Conservation (phyloP, 495 filamentous ascomycete species). For the Podospora sp. region DNA sequence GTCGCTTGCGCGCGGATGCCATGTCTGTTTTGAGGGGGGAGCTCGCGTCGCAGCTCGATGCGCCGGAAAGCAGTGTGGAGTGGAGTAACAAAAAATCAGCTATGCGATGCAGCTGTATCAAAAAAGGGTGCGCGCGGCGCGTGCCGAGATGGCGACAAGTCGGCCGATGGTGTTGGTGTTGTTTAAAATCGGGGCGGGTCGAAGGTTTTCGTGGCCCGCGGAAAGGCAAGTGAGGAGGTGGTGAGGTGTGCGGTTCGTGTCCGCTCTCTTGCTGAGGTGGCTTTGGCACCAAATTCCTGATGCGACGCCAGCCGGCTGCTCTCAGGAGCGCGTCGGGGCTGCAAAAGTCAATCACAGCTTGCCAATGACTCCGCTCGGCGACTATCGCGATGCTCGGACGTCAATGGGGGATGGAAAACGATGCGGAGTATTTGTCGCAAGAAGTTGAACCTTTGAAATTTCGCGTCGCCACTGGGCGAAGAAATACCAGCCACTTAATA, state of each 20-base stretch:
- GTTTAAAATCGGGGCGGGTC: background rate
- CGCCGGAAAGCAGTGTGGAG: background rate
- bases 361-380: constrained; percentile 10
- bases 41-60: constrained; percentile 8
- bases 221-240: constrained; percentile 11
- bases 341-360: constrained; percentile 21
- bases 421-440: constrained; percentile 30
- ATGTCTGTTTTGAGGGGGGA: constrained; percentile 28
- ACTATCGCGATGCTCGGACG: constrained; percentile 27
- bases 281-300: constrained; percentile 1
- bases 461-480: constrained; percentile 29
- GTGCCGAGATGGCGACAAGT: background rate
- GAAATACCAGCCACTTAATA: constrained; percentile 4
- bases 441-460: constrained; percentile 3
- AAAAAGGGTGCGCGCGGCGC: background rate
- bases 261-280: constrained; percentile 22
- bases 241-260: constrained; percentile 18
- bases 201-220: constrained; percentile 6
- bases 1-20: constrained; percentile 49
- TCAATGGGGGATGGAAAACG: constrained; percentile 38
- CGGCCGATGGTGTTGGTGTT: background rate
- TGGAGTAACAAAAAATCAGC: background rate
- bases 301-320: background rate
- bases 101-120: background rate
- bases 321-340: constrained; percentile 2